Percentiles rank a stretch among this genome's conserved stretches.
phyloP scores from a whole-genome alignment of 2,329 filamentous ascomycete species.

The Ascomycota sp. region DNA sequence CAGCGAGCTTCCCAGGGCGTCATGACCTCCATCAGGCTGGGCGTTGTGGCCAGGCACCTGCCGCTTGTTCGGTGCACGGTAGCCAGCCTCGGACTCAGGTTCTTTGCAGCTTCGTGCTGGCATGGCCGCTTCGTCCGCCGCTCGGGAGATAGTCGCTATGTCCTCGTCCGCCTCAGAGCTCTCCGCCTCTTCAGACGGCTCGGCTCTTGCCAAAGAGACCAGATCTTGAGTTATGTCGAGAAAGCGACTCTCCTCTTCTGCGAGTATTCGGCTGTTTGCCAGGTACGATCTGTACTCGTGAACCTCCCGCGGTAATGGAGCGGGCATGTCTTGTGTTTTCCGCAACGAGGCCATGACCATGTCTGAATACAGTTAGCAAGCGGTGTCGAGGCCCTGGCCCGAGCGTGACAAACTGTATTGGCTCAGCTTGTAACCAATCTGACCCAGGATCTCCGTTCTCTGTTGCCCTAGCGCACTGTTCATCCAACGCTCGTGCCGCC shows the following conservation, averaged over 20 bases:
- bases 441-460: slow-evolving; percentile 35
- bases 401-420: slow-evolving; percentile 37
- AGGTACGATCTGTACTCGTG: slow-evolving; percentile 30
- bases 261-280: slow-evolving; percentile 28
- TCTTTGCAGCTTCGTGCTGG: slow-evolving; percentile 1
- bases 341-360: slow-evolving; percentile 36
- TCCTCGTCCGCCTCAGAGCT: slow-evolving; percentile 4
- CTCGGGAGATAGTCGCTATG: slow-evolving; percentile 2
- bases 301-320: slow-evolving; percentile 26
- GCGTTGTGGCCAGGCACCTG: not conserved
- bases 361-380: slow-evolving; percentile 16
- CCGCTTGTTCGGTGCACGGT: not conserved
- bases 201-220: slow-evolving; percentile 13
- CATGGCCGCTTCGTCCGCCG: slow-evolving; percentile 1
- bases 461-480: slow-evolving; percentile 35
- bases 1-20: not conserved
- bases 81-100: slow-evolving; percentile 1
- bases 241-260: slow-evolving; percentile 35
- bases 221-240: slow-evolving; percentile 33
- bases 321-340: slow-evolving; percentile 24
- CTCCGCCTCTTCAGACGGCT: slow-evolving; percentile 1
- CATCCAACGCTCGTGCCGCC: slow-evolving; percentile 30
- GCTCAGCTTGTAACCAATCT: slow-evolving; percentile 40
- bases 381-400: not conserved
- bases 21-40: not conserved